These are phyloP conservation scores for Pulveroboletus ravenelii DNA, from an alignment of 768 basidiomycete genomes.

Conservation along the genomic window DNA sequence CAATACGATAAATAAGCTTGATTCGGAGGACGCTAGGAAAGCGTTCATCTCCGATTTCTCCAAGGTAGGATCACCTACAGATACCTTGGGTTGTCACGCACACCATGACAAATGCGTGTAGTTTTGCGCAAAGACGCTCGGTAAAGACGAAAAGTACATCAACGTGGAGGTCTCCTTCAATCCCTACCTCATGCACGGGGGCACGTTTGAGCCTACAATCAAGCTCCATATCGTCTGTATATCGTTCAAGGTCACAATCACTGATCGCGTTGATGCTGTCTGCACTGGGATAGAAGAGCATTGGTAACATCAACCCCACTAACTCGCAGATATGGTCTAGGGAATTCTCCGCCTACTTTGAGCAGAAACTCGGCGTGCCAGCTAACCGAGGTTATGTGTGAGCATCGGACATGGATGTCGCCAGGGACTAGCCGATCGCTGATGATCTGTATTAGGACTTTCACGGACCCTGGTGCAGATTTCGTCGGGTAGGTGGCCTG, in stretches of 20 bases:
- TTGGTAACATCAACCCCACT: constrained; percentile 49
- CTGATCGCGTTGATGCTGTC: not conserved
- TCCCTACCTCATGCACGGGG: constrained; percentile 55
- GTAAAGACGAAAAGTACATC: constrained; percentile 53
- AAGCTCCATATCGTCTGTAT: constrained; percentile 51
- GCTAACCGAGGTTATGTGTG: constrained; percentile 61
- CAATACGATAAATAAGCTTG: constrained; percentile 1
- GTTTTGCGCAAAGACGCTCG: constrained; percentile 49
- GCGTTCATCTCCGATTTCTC: constrained; percentile 49
- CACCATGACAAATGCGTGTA: constrained; percentile 17
- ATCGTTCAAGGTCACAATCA: not conserved
- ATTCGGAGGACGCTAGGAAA: constrained; percentile 28
- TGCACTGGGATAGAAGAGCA: constrained; percentile 40
- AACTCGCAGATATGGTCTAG: constrained; percentile 52
- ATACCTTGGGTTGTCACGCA: not conserved
- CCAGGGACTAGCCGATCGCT: not conserved
- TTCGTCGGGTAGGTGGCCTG: constrained; percentile 20
- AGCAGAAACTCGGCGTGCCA: constrained; percentile 47
- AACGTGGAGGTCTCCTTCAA: constrained; percentile 52
- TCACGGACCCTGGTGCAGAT: constrained; percentile 24
- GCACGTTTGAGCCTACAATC: constrained; percentile 64
- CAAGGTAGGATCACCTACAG: constrained; percentile 35
- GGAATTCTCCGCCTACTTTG: constrained; percentile 50
- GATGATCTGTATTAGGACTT: constrained; percentile 11
- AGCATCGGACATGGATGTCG: not conserved